phyloP scores from a whole-genome alignment of 1,284 basidiomycete species.

The Ganoderma leucocontextum region DNA sequence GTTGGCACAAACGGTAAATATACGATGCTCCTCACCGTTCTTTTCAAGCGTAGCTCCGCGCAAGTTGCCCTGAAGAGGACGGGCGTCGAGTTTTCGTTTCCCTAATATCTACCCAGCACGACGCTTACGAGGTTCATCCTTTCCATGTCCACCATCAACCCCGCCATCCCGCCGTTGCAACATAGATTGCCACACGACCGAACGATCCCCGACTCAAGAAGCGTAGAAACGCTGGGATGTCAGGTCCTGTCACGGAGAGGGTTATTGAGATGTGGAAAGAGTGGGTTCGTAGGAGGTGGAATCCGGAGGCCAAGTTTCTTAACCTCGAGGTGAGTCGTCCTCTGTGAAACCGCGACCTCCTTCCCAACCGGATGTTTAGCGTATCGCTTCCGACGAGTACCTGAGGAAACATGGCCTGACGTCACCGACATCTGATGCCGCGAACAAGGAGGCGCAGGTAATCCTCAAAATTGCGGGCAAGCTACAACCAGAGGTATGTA shows the following conservation, averaged over 20 bases:
- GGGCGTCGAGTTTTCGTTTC: conserved; percentile 41
- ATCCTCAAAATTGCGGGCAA: conserved; percentile 87
- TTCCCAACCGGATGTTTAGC: conserved; percentile 39
- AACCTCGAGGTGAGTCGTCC: conserved; percentile 76
- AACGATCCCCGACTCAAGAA: conserved; percentile 5
- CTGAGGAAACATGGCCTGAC: conserved; percentile 71
- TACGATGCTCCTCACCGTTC: conserved; percentile 39
- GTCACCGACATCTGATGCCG: conserved; percentile 68
- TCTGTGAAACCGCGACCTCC: neutral
- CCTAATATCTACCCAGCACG: conserved; percentile 45
- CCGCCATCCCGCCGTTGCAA: conserved; percentile 17
- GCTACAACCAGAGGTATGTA: conserved; percentile 75
- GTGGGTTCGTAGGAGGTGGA: conserved; percentile 75
- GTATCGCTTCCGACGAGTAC: conserved; percentile 76
- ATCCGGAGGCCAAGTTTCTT: conserved; percentile 71
- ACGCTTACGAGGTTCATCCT: conserved; percentile 48
- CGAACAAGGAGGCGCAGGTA: conserved; percentile 74
- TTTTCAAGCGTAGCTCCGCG: conserved; percentile 38
- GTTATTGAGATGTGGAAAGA: conserved; percentile 72
- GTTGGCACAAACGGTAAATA: conserved; percentile 64
- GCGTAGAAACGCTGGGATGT: conserved; percentile 7
- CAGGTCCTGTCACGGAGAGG: conserved; percentile 40
- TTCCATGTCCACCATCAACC: conserved; percentile 42
- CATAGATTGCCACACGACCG: conserved; percentile 11
- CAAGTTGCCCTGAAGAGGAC: conserved; percentile 35